A percentile compares a stretch with the other conserved stretches of the same genome.
Evolutionary conservation across 2,329 filamentous ascomycete species (phyloP).

Genomic region (Eutypella sp.): DNA sequence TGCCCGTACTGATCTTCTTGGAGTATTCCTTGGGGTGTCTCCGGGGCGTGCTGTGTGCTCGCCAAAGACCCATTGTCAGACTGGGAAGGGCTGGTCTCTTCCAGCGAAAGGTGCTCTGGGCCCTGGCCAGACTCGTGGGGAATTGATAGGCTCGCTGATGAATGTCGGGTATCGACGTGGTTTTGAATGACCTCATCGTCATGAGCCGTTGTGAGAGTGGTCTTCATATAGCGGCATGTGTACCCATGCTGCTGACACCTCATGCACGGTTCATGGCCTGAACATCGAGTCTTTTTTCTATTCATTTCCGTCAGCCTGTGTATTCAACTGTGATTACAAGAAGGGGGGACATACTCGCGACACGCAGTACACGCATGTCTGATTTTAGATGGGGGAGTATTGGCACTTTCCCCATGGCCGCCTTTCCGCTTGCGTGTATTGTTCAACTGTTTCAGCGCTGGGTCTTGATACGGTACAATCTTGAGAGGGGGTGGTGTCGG

Average conservation of each 20-base stretch:
- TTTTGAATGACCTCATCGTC: neutral
- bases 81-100: neutral
- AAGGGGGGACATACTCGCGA: slow-evolving; percentile 4
- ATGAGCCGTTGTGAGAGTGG: neutral
- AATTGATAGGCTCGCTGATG: neutral
- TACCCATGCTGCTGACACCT: neutral
- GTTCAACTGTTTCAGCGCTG: neutral
- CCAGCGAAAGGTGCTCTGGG: neutral
- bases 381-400: slow-evolving; percentile 17
- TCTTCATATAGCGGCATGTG: neutral
- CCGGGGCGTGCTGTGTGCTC: neutral
- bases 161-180: neutral
- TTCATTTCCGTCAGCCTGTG: no score
- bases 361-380: slow-evolving; percentile 28
- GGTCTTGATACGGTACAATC: neutral
- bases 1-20: neutral
- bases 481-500: neutral
- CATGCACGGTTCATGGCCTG: neutral
- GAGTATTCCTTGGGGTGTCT: neutral
- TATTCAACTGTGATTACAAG: neutral
- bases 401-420: neutral
- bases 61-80: neutral
- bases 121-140: neutral
- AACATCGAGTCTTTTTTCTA: neutral
- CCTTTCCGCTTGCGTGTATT: neutral